These are phyloP conservation scores for Candida chauliodis DNA, from an alignment of 805 yeast genomes.

Conservation along the genomic window DNA sequence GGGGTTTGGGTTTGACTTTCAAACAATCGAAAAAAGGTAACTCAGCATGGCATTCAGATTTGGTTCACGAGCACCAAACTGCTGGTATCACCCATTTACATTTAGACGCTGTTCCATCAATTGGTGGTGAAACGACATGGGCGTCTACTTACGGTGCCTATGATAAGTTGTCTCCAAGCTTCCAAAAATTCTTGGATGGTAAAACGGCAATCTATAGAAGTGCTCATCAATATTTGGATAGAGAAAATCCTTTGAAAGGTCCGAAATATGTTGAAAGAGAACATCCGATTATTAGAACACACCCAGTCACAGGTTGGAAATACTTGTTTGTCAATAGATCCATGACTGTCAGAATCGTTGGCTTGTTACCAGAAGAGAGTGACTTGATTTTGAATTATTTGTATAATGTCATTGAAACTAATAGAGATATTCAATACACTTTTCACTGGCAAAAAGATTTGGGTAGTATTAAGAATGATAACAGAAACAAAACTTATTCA, in stretches of 20 bases:
- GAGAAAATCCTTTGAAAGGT: constrained; percentile 45
- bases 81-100: constrained; percentile 39
- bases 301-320: constrained; percentile 65
- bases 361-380: constrained; percentile 49
- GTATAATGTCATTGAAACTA: constrained; percentile 44
- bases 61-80: constrained; percentile 34
- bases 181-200: constrained; percentile 50
- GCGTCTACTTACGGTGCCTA: constrained; percentile 56
- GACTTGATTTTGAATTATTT: constrained; percentile 46
- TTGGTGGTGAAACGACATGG: constrained; percentile 60
- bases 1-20: constrained; percentile 26
- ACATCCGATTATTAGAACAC: constrained; percentile 61
- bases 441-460: constrained; percentile 39
- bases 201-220: constrained; percentile 42
- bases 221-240: constrained; percentile 41
- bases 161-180: constrained; percentile 51
- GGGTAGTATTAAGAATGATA: constrained; percentile 10
- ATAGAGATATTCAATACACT: constrained; percentile 54
- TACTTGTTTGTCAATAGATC: constrained; percentile 51
- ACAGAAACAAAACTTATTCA: constrained; percentile 29
- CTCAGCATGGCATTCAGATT: constrained; percentile 35
- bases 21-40: constrained; percentile 23
- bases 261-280: constrained; percentile 49
- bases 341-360: constrained; percentile 50
- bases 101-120: constrained; percentile 37